These are phyloP conservation scores for Talaromyces adpressus DNA, from an alignment of 495 filamentous ascomycete species.

Conservation along the genomic window DNA sequence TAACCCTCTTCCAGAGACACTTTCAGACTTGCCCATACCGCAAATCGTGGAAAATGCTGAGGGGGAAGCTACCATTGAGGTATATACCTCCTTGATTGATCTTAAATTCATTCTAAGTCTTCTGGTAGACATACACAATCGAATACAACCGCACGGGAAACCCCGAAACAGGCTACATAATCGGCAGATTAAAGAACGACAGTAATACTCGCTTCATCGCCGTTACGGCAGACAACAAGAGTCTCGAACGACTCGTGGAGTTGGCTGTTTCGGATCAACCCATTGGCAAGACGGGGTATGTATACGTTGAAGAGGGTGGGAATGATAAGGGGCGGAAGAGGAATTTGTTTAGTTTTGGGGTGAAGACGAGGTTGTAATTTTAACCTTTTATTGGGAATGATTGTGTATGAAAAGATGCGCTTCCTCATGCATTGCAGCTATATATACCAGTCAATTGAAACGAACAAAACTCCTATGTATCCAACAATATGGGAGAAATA, in stretches of 20 bases:
- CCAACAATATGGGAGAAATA: neutral
- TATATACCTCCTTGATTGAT: no score
- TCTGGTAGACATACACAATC: slow-evolving; percentile 46
- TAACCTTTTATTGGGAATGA: neutral
- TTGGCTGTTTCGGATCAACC: slow-evolving; percentile 21
- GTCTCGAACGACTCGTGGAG: slow-evolving; percentile 18
- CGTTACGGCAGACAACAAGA: slow-evolving; percentile 35
- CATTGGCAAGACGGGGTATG: slow-evolving; percentile 33
- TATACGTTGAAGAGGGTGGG: slow-evolving; percentile 19
- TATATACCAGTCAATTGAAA: neutral
- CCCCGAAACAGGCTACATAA: slow-evolving; percentile 33
- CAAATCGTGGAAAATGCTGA: slow-evolving; percentile 28
- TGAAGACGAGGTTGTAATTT: slow-evolving; percentile 3
- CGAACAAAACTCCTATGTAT: neutral
- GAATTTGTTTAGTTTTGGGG: slow-evolving; percentile 34
- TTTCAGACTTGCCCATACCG: slow-evolving; percentile 21
- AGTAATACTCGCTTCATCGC: slow-evolving; percentile 43
- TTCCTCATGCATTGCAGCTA: neutral
- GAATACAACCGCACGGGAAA: slow-evolving; percentile 40
- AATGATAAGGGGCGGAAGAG: slow-evolving; percentile 7
- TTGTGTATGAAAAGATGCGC: neutral
- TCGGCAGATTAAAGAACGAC: slow-evolving; percentile 34
- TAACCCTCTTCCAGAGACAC: slow-evolving; percentile 23
- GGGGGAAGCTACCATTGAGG: slow-evolving; percentile 42
- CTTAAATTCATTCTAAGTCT: neutral